Evolutionary conservation across 306 rosid species (phyloP).

Genomic region (Calophaca sinica): DNA sequence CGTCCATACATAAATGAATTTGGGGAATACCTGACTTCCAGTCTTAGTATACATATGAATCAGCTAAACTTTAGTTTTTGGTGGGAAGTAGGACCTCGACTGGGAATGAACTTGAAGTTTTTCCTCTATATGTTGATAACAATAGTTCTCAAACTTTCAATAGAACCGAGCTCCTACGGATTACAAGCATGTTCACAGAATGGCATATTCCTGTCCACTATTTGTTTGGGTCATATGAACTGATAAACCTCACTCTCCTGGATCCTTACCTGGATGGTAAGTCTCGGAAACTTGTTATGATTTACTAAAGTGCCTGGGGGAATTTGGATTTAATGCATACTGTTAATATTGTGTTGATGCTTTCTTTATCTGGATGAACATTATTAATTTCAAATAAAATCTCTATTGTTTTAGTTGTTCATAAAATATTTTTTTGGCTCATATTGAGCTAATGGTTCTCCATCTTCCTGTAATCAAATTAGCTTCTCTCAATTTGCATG

Average conservation of each 20-base stretch:
- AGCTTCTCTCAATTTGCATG: conserved; percentile 16
- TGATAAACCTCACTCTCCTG: conserved; percentile 54
- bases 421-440: background rate
- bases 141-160: conserved; percentile 51
- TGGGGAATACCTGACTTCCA: conserved; percentile 55
- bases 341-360: background rate
- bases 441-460: background rate
- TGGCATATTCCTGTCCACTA: conserved; percentile 66
- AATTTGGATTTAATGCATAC: conserved; percentile 23
- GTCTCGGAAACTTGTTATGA: conserved; percentile 52
- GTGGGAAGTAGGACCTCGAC: conserved; percentile 83
- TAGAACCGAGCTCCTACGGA: conserved; percentile 62
- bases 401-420: conserved; percentile 8
- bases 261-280: conserved; percentile 63
- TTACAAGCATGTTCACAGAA: conserved; percentile 61
- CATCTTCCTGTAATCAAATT: conserved; percentile 10
- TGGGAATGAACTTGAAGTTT: conserved; percentile 71
- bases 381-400: conserved; percentile 15
- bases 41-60: conserved; percentile 48
- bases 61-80: conserved; percentile 65
- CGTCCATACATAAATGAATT: conserved; percentile 54
- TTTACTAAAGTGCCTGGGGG: conserved; percentile 23
- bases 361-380: conserved; percentile 32
- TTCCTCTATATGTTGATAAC: conserved; percentile 55
- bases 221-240: conserved; percentile 88